phyloP scores from a whole-genome alignment of 768 basidiomycete genomes.

The Saitozyma sp. region DNA sequence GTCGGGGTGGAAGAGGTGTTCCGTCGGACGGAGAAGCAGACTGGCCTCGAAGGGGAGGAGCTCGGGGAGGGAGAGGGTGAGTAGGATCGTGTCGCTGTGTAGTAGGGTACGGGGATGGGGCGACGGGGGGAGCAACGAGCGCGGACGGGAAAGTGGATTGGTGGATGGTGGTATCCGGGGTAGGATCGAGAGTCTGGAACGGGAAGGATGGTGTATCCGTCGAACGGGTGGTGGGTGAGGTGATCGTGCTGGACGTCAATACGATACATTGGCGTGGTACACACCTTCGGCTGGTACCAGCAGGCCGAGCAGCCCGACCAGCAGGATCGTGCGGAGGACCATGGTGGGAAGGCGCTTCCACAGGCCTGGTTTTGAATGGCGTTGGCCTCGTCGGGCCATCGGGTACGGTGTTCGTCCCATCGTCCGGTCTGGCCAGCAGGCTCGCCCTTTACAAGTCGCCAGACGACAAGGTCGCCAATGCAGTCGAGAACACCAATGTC shows the following conservation, averaged over 20 bases:
- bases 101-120: constrained; percentile 59
- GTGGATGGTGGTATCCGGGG: constrained; percentile 54
- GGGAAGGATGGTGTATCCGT: constrained; percentile 56
- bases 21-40: constrained; percentile 75
- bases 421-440: too few species aligned
- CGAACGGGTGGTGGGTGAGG: constrained; percentile 42
- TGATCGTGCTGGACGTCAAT: constrained; percentile 30
- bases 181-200: constrained; percentile 62
- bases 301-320: too few species aligned
- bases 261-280: too few species aligned
- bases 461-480: too few species aligned
- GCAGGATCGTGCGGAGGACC: too few species aligned
- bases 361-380: too few species aligned
- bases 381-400: too few species aligned
- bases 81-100: constrained; percentile 69
- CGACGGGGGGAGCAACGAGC: constrained; percentile 26
- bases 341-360: too few species aligned
- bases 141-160: constrained; percentile 53
- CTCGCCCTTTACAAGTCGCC: too few species aligned
- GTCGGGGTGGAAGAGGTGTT: constrained; percentile 73
- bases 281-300: too few species aligned
- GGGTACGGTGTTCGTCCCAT: too few species aligned
- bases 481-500: too few species aligned
- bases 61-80: constrained; percentile 61
- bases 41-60: constrained; percentile 64